These are phyloP conservation scores for Symbiodinium natans DNA, from an alignment of 73 alveolate genomes.

Conservation along the genomic window DNA sequence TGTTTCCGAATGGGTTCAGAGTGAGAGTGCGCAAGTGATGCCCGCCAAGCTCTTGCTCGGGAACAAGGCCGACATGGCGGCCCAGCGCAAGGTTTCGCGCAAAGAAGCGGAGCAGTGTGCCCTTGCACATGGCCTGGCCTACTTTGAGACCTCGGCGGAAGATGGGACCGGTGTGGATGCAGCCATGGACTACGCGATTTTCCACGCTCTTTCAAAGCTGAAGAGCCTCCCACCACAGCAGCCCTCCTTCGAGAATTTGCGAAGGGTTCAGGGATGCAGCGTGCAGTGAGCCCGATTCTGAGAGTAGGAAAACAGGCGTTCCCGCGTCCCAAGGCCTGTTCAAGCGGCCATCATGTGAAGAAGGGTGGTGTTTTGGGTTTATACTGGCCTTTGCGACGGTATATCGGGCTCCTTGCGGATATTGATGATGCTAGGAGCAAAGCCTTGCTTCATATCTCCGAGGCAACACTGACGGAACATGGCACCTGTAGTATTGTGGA, in stretches of 20 bases:
- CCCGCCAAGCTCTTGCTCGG: constrained; percentile 64
- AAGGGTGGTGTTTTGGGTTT: no score
- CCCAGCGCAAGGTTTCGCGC: constrained; percentile 13
- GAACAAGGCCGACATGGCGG: constrained; percentile 31
- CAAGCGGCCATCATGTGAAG: no score
- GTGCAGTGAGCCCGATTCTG: not conserved
- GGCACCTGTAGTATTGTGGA: no score
- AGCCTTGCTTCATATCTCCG: no score
- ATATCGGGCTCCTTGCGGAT: no score
- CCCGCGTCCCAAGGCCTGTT: no score
- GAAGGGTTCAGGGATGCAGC: not conserved
- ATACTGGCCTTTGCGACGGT: no score
- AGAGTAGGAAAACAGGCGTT: no score
- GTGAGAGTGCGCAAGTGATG: not conserved
- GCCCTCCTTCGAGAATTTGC: not conserved
- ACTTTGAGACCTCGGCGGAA: constrained; percentile 76
- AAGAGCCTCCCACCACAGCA: constrained; percentile 1
- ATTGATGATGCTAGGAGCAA: no score
- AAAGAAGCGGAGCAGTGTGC: constrained; percentile 41
- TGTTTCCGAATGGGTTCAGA: constrained; percentile 16
- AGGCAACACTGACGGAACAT: no score
- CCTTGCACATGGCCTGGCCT: not conserved
- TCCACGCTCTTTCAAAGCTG: constrained; percentile 14
- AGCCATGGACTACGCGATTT: constrained; percentile 61
- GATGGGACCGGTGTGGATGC: constrained; percentile 70